Percentiles rank a stretch among this genome's conserved stretches.
These are phyloP conservation scores for Globisporangium takayamanum DNA, from an alignment of 352 stramenopile species.

Conservation along the genomic window DNA sequence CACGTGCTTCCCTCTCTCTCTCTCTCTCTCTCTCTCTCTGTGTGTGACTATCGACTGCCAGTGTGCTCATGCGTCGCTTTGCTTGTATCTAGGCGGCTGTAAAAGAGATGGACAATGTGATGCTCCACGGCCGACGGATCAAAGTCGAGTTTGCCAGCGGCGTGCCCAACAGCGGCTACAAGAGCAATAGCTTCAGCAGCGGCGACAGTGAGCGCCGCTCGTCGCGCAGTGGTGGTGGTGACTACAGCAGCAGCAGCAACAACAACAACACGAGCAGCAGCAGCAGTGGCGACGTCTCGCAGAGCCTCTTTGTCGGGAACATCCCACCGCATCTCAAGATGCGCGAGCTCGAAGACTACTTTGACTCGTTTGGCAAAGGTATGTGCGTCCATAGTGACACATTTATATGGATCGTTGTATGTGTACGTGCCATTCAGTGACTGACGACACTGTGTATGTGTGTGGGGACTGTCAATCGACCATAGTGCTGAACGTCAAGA, in stretches of 20 bases:
- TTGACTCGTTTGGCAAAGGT: slow-evolving; percentile 49
- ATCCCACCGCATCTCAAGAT: slow-evolving; percentile 60
- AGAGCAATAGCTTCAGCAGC: background rate
- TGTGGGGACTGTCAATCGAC: background rate
- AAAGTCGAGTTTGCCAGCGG: slow-evolving; percentile 34
- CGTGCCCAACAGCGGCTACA: background rate
- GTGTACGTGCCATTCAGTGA: background rate
- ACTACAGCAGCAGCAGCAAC: background rate
- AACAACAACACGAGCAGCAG: slow-evolving; percentile 12
- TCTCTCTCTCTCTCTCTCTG: background rate
- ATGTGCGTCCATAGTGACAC: background rate
- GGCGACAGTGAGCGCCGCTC: background rate
- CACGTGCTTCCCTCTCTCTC: background rate
- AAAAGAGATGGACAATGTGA: slow-evolving; percentile 42
- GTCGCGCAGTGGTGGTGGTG: background rate
- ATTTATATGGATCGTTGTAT: background rate
- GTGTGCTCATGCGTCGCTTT: background rate
- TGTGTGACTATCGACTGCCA: background rate
- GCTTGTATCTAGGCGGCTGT: slow-evolving; percentile 19
- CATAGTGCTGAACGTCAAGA: slow-evolving; percentile 53
- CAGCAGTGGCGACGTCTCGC: background rate
- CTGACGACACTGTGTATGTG: slow-evolving; percentile 4
- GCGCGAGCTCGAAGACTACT: slow-evolving; percentile 47
- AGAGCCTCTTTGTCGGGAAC: slow-evolving; percentile 59
- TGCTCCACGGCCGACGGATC: slow-evolving; percentile 35